phyloP scores from a whole-genome alignment of 2,329 filamentous ascomycete species.

The Fusarium beomiforme region DNA sequence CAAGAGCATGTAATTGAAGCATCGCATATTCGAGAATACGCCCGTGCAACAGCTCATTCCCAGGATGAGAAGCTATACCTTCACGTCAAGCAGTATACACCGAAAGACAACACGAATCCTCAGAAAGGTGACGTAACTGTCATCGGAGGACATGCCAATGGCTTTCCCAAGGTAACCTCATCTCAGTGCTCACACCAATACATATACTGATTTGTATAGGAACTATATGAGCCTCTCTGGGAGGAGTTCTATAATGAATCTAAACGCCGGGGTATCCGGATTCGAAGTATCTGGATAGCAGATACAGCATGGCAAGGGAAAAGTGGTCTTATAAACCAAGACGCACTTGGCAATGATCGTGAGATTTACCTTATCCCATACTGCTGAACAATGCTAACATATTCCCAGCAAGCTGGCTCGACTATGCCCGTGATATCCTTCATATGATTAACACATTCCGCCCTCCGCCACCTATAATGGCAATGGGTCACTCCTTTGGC shows the following conservation, averaged over 20 bases:
- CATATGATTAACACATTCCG: slow-evolving; percentile 88
- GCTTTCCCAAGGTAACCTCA: slow-evolving; percentile 79
- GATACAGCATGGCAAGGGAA: slow-evolving; percentile 88
- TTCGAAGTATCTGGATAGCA: slow-evolving; percentile 88
- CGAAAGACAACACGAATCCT: slow-evolving; percentile 73
- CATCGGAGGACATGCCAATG: slow-evolving; percentile 89
- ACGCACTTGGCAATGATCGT: slow-evolving; percentile 85
- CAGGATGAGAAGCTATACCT: slow-evolving; percentile 81
- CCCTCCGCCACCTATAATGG: slow-evolving; percentile 80
- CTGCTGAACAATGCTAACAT: background rate
- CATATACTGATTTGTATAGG: slow-evolving; percentile 57
- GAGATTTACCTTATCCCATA: slow-evolving; percentile 46
- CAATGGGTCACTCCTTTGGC: slow-evolving; percentile 91
- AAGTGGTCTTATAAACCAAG: slow-evolving; percentile 81
- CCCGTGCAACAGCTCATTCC: slow-evolving; percentile 73
- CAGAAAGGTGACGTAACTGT: slow-evolving; percentile 83
- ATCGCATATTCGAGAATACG: slow-evolving; percentile 85
- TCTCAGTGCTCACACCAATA: background rate
- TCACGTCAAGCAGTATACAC: slow-evolving; percentile 88
- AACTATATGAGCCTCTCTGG: slow-evolving; percentile 93
- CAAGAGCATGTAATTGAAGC: slow-evolving; percentile 78
- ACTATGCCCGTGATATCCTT: slow-evolving; percentile 85
- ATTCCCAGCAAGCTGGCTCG: slow-evolving; percentile 72
- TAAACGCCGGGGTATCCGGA: slow-evolving; percentile 69
- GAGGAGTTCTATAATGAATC: slow-evolving; percentile 76